Conservation (phyloP, 768 basidiomycete species). For the Mycena olivaceomarginata region DNA sequence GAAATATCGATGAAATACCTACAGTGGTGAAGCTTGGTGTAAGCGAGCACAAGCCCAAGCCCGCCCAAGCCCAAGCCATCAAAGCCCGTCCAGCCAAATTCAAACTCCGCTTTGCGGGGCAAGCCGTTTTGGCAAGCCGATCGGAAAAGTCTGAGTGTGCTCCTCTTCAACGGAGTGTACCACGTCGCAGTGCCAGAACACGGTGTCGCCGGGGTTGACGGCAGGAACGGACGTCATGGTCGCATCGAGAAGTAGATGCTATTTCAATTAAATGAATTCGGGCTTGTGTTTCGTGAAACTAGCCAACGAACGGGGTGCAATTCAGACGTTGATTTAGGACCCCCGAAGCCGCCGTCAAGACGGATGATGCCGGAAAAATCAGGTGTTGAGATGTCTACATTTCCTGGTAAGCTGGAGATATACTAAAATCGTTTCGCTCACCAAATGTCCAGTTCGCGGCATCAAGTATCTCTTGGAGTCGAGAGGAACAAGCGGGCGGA, state of each 20-base stretch:
- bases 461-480: constrained; percentile 59
- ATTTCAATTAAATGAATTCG: constrained; percentile 55
- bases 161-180: constrained; percentile 56
- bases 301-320: constrained; percentile 50
- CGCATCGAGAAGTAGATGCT: constrained; percentile 66
- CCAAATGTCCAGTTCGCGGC: constrained; percentile 66
- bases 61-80: no score
- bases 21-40: no score
- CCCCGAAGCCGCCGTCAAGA: constrained; percentile 47
- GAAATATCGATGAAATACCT: no score
- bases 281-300: constrained; percentile 59
- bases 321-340: constrained; percentile 64
- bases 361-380: constrained; percentile 64
- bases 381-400: constrained; percentile 59
- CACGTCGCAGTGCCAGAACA: constrained; percentile 77
- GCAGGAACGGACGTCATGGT: no score
- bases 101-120: no score
- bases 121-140: no score
- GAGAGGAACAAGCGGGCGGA: constrained; percentile 64
- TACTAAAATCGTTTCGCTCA: constrained; percentile 16
- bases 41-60: no score
- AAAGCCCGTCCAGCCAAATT: no score
- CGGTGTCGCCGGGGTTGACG: constrained; percentile 60
- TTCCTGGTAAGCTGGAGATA: not conserved
- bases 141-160: no score